phyloP scores from a whole-genome alignment of 2,329 filamentous ascomycete genomes.

The Neofusicoccum kwambonambiense region DNA sequence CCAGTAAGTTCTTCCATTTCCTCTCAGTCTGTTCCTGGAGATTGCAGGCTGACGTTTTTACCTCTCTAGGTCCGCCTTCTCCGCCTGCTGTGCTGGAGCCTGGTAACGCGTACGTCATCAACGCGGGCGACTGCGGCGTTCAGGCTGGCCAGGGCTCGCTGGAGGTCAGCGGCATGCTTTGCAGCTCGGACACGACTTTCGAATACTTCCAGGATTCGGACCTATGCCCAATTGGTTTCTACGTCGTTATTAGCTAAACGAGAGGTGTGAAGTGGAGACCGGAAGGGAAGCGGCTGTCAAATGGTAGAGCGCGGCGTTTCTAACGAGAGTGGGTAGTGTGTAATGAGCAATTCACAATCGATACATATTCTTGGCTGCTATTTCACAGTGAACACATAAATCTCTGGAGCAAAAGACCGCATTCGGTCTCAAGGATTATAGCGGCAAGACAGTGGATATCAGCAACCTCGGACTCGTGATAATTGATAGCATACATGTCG shows the following conservation, averaged over 20 bases:
- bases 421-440: no score
- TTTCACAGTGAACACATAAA: no score
- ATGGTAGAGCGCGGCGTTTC: no score
- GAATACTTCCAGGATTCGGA: conserved; percentile 23
- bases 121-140: conserved; percentile 22
- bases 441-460: no score
- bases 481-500: no score
- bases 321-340: no score
- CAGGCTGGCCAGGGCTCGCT: conserved; percentile 20
- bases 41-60: not conserved
- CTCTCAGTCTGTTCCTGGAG: not conserved
- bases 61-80: conserved; percentile 19
- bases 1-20: conserved; percentile 14
- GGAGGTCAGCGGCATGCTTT: conserved; percentile 23
- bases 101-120: conserved; percentile 24
- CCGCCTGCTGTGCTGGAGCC: conserved; percentile 23
- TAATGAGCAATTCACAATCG: no score
- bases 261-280: no score
- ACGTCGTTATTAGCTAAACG: conserved; percentile 21
- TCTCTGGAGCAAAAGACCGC: no score
- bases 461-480: no score
- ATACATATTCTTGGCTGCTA: no score
- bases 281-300: no score
- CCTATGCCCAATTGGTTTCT: conserved; percentile 26
- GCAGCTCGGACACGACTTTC: conserved; percentile 24